These are phyloP conservation scores for Cryptosporidium muris DNA, from an alignment of 169 alveolate species.

Conservation along the genomic window DNA sequence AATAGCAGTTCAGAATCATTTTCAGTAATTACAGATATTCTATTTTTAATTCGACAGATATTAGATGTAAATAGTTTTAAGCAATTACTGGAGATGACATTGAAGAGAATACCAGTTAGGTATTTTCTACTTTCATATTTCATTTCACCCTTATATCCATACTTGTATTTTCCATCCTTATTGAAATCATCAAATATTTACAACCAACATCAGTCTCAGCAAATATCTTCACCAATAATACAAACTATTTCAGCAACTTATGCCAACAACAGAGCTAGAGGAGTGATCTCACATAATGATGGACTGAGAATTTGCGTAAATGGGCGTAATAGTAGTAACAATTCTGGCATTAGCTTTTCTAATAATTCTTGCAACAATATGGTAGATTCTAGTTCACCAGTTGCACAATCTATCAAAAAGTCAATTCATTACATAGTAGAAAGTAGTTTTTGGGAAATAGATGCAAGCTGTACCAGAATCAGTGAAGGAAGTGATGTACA, in stretches of 20 bases:
- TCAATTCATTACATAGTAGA: background rate
- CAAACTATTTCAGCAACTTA: no score
- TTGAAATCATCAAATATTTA: no score
- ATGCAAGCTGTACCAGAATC: background rate
- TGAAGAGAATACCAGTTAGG: conserved; percentile 49
- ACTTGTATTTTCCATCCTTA: background rate
- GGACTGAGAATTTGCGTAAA: background rate
- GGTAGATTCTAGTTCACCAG: background rate
- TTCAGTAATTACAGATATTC: conserved; percentile 42
- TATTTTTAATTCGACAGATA: conserved; percentile 38
- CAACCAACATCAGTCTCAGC: no score
- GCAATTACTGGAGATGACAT: conserved; percentile 10
- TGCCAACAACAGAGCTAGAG: no score
- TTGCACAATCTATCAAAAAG: background rate
- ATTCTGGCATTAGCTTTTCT: background rate
- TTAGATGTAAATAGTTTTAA: conserved; percentile 20
- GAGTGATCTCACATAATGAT: no score
- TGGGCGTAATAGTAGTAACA: background rate
- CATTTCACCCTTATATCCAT: conserved; percentile 4
- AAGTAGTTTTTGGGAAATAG: background rate
- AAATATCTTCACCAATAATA: no score
- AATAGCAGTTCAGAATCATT: conserved; percentile 42
- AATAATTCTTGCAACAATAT: background rate
- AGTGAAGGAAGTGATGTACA: background rate
- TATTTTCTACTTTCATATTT: conserved; percentile 15